Evolutionary conservation across 257 asterid species (phyloP).

Genomic region (Nyctanthes arbortristis): DNA sequence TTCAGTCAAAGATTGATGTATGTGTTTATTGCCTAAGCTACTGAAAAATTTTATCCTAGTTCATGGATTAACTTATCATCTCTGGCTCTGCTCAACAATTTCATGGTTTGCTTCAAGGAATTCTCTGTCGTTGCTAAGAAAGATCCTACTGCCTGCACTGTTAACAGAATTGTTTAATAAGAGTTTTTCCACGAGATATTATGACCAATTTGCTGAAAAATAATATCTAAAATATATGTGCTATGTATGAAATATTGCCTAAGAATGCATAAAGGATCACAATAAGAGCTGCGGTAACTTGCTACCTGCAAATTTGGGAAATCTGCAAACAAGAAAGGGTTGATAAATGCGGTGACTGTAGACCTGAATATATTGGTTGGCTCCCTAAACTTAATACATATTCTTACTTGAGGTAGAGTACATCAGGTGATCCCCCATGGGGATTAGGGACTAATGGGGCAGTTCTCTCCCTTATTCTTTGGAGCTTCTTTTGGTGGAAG

Average conservation of each 20-base stretch:
- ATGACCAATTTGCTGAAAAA: neutral
- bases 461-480: neutral
- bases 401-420: neutral
- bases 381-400: neutral
- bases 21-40: neutral
- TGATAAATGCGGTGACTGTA: neutral
- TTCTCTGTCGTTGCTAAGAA: neutral
- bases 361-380: neutral
- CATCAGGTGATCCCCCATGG: neutral
- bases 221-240: neutral
- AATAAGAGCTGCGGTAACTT: neutral
- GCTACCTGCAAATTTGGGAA: neutral
- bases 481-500: neutral
- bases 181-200: neutral
- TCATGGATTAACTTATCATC: neutral
- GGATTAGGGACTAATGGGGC: neutral
- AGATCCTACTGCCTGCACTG: neutral
- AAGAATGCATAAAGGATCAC: neutral
- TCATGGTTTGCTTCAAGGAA: neutral
- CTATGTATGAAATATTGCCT: neutral
- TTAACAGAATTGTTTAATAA: neutral
- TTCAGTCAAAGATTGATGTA: neutral
- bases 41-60: neutral
- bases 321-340: neutral
- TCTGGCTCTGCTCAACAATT: neutral